Conservation (phyloP, 495 filamentous ascomycete genomes). For the Chaetomidium leptoderma region DNA sequence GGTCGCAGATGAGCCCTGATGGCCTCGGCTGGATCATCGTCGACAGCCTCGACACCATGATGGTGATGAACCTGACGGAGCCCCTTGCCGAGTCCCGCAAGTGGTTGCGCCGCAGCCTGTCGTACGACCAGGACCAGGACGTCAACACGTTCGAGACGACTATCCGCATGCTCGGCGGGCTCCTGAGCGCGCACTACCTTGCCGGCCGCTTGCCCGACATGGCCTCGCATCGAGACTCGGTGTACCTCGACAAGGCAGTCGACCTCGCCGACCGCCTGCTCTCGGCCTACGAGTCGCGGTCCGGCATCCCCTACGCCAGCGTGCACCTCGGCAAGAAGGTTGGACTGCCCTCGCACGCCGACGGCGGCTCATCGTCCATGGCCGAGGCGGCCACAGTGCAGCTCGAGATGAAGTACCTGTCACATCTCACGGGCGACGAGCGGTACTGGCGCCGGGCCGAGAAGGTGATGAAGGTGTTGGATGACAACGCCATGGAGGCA, state of each 20-base stretch:
- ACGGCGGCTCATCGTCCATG: slow-evolving; percentile 83
- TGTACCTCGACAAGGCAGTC: slow-evolving; percentile 91
- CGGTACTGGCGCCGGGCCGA: slow-evolving; percentile 87
- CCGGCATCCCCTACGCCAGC: slow-evolving; percentile 87
- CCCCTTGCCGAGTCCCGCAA: slow-evolving; percentile 77
- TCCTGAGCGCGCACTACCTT: slow-evolving; percentile 91
- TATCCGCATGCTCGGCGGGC: slow-evolving; percentile 92
- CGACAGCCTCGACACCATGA: slow-evolving; percentile 90
- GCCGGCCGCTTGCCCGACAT: slow-evolving; percentile 67
- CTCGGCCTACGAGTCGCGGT: slow-evolving; percentile 77
- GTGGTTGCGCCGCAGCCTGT: slow-evolving; percentile 77
- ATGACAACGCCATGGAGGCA: slow-evolving; percentile 68
- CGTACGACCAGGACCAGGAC: slow-evolving; percentile 85
- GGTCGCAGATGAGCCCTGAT: slow-evolving; percentile 70
- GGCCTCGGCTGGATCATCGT: slow-evolving; percentile 97
- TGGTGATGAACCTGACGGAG: slow-evolving; percentile 94
- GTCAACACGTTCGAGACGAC: slow-evolving; percentile 98
- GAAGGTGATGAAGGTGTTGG: slow-evolving; percentile 83
- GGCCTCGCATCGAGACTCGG: slow-evolving; percentile 68
- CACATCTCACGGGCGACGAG: slow-evolving; percentile 86
- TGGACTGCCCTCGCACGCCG: slow-evolving; percentile 72
- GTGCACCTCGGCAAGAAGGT: slow-evolving; percentile 72
- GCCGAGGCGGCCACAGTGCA: slow-evolving; percentile 89
- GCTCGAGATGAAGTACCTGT: slow-evolving; percentile 96
- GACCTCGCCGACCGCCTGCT: slow-evolving; percentile 84